These are phyloP conservation scores for Austroboletus eburneus DNA, from an alignment of 768 basidiomycete genomes.

Conservation along the genomic window DNA sequence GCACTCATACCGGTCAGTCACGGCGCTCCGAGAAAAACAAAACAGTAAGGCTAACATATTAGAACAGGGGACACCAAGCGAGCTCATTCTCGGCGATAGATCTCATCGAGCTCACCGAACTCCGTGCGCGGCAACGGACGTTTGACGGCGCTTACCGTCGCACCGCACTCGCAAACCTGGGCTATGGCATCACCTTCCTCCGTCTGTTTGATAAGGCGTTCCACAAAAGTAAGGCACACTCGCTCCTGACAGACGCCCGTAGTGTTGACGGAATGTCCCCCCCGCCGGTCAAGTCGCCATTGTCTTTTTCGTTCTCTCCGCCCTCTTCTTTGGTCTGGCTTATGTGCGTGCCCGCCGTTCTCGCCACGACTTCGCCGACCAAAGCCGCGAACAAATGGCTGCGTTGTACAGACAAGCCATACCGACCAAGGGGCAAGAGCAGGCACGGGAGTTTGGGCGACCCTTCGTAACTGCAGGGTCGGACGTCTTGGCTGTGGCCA, in stretches of 20 bases:
- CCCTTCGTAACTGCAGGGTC: conserved; percentile 82
- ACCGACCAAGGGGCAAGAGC: conserved; percentile 57
- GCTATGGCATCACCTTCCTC: conserved; percentile 69
- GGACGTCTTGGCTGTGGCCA: conserved; percentile 54
- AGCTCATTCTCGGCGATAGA: conserved; percentile 52
- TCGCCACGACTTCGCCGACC: conserved; percentile 74
- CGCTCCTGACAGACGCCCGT: background rate
- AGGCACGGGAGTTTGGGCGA: conserved; percentile 62
- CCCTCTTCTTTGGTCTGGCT: conserved; percentile 53
- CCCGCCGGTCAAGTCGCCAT: conserved; percentile 44
- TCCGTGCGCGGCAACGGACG: conserved; percentile 76
- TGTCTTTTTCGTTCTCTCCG: conserved; percentile 59
- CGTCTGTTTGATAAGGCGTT: conserved; percentile 77
- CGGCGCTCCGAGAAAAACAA: too few relatives aligned
- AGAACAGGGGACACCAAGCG: conserved; percentile 40
- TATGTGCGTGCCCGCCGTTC: conserved; percentile 63
- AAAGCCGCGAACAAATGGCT: conserved; percentile 30
- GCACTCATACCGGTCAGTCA: conserved; percentile 27
- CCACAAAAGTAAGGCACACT: conserved; percentile 54
- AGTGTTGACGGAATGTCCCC: background rate
- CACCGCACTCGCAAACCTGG: conserved; percentile 68
- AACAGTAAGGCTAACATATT: background rate
- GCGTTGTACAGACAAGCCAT: conserved; percentile 36
- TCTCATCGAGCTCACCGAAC: conserved; percentile 60
- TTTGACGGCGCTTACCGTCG: conserved; percentile 81